Percentiles rank a stretch among this genome's conserved stretches.
Evolutionary conservation across 2,329 filamentous ascomycete genomes (phyloP).

Genomic region (Fusarium guadeloupense): DNA sequence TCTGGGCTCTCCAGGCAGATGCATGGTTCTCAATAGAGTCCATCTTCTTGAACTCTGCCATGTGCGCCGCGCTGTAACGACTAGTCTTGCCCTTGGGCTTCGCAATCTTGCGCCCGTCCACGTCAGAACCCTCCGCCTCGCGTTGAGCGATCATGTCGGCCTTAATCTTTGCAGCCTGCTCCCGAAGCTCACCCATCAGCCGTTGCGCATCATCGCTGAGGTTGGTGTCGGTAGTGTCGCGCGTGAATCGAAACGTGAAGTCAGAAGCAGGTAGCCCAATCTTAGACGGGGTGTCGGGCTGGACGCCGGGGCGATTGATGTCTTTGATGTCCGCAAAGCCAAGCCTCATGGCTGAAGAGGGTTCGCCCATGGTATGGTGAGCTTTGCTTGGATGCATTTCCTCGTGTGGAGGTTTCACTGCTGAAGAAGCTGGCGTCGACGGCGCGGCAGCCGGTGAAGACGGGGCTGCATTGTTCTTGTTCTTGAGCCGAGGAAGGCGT

Average conservation of each 20-base stretch:
- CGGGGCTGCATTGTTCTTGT: slow-evolving; percentile 45
- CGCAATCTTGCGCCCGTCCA: slow-evolving; percentile 75
- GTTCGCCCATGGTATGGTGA: slow-evolving; percentile 77
- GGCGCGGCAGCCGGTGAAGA: slow-evolving; percentile 51
- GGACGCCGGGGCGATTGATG: slow-evolving; percentile 47
- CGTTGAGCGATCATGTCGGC: slow-evolving; percentile 71
- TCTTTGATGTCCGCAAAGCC: slow-evolving; percentile 81
- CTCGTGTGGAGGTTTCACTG: slow-evolving; percentile 74
- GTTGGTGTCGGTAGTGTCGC: slow-evolving; percentile 57
- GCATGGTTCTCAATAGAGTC: slow-evolving; percentile 91
- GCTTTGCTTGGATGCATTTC: slow-evolving; percentile 94
- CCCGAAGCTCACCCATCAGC: slow-evolving; percentile 74
- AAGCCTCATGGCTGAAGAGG: slow-evolving; percentile 81
- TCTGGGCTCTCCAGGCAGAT: slow-evolving; percentile 75
- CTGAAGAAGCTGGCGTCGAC: slow-evolving; percentile 70
- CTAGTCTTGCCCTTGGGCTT: slow-evolving; percentile 79
- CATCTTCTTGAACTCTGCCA: slow-evolving; percentile 95
- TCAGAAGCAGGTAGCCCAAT: slow-evolving; percentile 61
- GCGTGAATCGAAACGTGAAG: slow-evolving; percentile 76
- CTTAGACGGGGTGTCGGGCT: slow-evolving; percentile 73
- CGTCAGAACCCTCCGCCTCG: slow-evolving; percentile 60
- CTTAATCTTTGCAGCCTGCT: slow-evolving; percentile 76
- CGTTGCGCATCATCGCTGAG: slow-evolving; percentile 69
- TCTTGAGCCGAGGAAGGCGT: slow-evolving; percentile 39
- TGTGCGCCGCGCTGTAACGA: slow-evolving; percentile 86